Conservation (phyloP, 306 rosid species). For the Sechiopsis laciniata region DNA sequence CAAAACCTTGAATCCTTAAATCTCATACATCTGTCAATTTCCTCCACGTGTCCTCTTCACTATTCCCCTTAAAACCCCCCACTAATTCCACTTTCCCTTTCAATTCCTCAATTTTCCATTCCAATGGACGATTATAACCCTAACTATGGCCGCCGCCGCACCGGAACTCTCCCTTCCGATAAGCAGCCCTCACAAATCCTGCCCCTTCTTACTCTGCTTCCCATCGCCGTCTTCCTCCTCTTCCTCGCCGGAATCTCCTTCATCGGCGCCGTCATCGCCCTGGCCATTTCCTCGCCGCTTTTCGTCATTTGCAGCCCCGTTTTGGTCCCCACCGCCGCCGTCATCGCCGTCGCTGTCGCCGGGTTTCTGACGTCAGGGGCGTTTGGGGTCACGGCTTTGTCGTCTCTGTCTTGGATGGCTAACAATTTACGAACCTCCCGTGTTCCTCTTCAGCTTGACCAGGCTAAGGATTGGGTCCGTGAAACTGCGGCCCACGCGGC, state of each 20-base stretch:
- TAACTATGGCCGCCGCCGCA: background rate
- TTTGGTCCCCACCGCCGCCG: constrained; percentile 34
- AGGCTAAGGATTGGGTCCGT: constrained; percentile 26
- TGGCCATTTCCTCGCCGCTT: constrained; percentile 39
- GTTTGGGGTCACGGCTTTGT: constrained; percentile 41
- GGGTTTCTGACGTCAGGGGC: constrained; percentile 44
- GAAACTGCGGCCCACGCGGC: constrained; percentile 24
- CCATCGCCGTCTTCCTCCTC: constrained; percentile 41
- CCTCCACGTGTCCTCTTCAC: constrained; percentile 35
- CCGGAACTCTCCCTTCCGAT: background rate
- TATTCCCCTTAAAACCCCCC: constrained; percentile 11
- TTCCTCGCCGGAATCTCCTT: constrained; percentile 37
- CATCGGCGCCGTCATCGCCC: constrained; percentile 28
- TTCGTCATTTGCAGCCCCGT: constrained; percentile 44
- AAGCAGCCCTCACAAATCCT: constrained; percentile 22
- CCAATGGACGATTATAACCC: constrained; percentile 33
- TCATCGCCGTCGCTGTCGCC: constrained; percentile 15
- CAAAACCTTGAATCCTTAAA: background rate
- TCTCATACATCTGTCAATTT: background rate
- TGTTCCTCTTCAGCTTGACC: constrained; percentile 22
- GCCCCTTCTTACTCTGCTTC: constrained; percentile 30
- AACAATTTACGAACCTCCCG: constrained; percentile 26
- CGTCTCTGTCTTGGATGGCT: constrained; percentile 45
- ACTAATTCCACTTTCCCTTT: background rate
- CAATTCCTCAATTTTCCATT: background rate